Conservation (phyloP, 768 basidiomycete genomes). For the Lactarius evosmus region DNA sequence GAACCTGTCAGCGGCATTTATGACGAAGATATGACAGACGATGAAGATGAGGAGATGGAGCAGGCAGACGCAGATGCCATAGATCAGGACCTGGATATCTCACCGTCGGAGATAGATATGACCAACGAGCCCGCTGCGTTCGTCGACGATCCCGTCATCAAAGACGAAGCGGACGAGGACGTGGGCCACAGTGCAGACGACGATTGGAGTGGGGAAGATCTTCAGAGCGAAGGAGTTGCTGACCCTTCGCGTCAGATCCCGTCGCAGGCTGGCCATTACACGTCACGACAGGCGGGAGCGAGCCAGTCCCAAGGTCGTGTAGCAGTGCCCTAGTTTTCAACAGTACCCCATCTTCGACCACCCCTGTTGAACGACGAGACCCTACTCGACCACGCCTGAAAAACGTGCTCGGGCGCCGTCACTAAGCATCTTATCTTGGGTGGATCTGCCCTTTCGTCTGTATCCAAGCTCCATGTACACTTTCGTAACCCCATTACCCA, state of each 20-base stretch:
- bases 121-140: constrained; percentile 29
- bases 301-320: constrained; percentile 20
- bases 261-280: background rate
- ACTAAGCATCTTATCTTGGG: constrained; percentile 35
- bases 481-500: background rate
- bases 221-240: constrained; percentile 1
- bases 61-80: constrained; percentile 65
- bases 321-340: constrained; percentile 25
- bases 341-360: constrained; percentile 37
- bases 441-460: background rate
- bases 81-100: constrained; percentile 58
- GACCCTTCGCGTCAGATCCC: constrained; percentile 2
- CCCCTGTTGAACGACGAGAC: constrained; percentile 49
- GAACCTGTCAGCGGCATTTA: constrained; percentile 74
- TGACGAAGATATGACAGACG: constrained; percentile 61
- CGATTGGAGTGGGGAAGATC: constrained; percentile 17
- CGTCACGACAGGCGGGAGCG: constrained; percentile 14
- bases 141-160: constrained; percentile 32
- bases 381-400: constrained; percentile 60
- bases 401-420: constrained; percentile 43
- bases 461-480: constrained; percentile 3
- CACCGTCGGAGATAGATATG: constrained; percentile 28
- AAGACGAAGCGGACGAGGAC: constrained; percentile 7
- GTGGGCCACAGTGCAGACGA: constrained; percentile 18
- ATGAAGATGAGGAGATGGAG: constrained; percentile 49